Conservation (phyloP, 495 filamentous ascomycete species). For the Lepidopterella palustris region DNA sequence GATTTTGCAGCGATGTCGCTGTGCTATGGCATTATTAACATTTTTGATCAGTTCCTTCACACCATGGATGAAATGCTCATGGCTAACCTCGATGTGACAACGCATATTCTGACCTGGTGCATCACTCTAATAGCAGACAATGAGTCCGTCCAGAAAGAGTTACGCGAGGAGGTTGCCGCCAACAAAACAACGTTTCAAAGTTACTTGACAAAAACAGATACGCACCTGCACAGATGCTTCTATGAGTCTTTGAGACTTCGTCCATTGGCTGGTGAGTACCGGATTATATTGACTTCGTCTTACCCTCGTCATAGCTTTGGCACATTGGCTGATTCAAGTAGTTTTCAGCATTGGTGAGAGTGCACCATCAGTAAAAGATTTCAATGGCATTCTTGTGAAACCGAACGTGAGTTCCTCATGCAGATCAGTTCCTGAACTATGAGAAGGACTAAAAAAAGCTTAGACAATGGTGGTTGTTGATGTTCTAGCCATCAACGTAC, state of each 20-base stretch:
- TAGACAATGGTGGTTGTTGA: constrained; percentile 39
- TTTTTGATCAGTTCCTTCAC: constrained; percentile 31
- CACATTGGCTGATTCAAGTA: too few relatives aligned
- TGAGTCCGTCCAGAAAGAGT: constrained; percentile 11
- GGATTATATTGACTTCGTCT: not conserved
- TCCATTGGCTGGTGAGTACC: too few relatives aligned
- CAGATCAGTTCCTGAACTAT: too few relatives aligned
- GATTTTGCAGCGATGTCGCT: too few relatives aligned
- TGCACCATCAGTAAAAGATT: too few relatives aligned
- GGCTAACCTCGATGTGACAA: constrained; percentile 45
- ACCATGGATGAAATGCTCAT: constrained; percentile 44
- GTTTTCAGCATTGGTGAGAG: too few relatives aligned
- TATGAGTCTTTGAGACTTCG: constrained; percentile 36
- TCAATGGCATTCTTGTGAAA: too few relatives aligned
- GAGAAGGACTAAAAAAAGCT: not conserved
- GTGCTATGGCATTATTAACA: constrained; percentile 11
- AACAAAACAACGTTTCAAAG: not conserved
- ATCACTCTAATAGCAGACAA: constrained; percentile 39
- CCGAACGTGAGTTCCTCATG: too few relatives aligned
- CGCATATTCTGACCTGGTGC: constrained; percentile 38
- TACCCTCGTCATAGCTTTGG: too few relatives aligned
- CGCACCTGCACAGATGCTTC: too few relatives aligned
- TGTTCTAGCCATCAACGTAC: constrained; percentile 37
- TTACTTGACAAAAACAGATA: too few relatives aligned
- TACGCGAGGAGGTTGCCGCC: not conserved